phyloP scores from a whole-genome alignment of 2,329 filamentous ascomycete species.

The Trichoderma simmonsii region DNA sequence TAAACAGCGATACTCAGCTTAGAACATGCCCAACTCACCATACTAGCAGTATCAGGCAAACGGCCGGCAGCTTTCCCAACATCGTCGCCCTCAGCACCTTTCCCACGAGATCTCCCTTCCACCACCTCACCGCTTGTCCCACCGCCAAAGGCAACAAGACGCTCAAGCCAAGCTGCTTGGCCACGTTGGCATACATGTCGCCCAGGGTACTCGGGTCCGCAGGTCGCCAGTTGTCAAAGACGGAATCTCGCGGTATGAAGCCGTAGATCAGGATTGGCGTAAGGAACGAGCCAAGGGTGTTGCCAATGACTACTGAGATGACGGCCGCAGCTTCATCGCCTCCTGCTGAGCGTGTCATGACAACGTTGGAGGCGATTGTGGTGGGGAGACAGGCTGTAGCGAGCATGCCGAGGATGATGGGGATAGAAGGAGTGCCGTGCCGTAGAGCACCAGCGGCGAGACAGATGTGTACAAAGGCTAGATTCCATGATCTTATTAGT shows the following conservation, averaged over 20 bases:
- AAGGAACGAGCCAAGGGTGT: constrained; percentile 65
- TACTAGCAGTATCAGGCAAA: constrained; percentile 47
- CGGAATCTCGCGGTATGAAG: constrained; percentile 51
- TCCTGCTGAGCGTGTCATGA: constrained; percentile 67
- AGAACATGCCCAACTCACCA: constrained; percentile 37
- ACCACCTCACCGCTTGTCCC: constrained; percentile 58
- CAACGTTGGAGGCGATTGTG: constrained; percentile 69
- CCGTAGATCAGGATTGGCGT: constrained; percentile 62
- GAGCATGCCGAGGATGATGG: constrained; percentile 65
- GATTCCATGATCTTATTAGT: neutral
- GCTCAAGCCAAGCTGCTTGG: constrained; percentile 65
- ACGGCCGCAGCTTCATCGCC: constrained; percentile 64
- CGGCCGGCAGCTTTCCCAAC: constrained; percentile 46
- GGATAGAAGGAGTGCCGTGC: constrained; percentile 58
- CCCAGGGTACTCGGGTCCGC: constrained; percentile 51
- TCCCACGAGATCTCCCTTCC: constrained; percentile 49
- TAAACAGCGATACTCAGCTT: too few species aligned
- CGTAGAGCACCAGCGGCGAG: constrained; percentile 46
- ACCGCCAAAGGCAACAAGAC: constrained; percentile 62
- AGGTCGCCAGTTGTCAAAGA: constrained; percentile 56
- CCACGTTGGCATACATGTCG: constrained; percentile 62
- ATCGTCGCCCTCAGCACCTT: constrained; percentile 53
- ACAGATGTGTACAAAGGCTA: constrained; percentile 46
- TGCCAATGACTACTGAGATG: constrained; percentile 68
- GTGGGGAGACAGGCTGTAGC: constrained; percentile 67